Conservation (phyloP, 257 asterid species). For the Ajuga chamaepitys region DNA sequence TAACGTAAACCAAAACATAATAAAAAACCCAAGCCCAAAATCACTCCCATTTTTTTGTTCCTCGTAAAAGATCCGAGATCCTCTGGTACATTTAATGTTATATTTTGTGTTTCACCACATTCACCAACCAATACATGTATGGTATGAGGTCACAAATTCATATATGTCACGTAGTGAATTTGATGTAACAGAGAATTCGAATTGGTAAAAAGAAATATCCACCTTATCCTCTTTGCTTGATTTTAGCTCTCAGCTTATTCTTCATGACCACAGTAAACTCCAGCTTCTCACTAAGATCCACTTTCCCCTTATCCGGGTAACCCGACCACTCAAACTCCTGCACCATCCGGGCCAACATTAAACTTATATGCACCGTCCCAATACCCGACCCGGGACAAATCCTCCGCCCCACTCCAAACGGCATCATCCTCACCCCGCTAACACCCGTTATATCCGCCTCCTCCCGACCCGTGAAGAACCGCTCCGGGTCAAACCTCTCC, state of each 20-base stretch:
- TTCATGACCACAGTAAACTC: constrained; percentile 91
- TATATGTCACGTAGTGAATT: no score
- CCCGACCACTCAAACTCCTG: constrained; percentile 89
- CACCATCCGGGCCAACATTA: constrained; percentile 89
- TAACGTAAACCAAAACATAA: no score
- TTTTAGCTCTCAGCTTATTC: constrained; percentile 56
- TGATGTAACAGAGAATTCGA: no score
- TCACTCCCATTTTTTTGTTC: no score
- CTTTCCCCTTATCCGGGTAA: constrained; percentile 46
- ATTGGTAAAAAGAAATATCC: no score
- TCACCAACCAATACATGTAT: no score
- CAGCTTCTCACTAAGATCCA: constrained; percentile 71
- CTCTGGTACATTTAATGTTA: no score
- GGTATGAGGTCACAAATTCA: no score
- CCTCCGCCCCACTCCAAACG: constrained; percentile 87
- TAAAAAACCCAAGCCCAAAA: no score
- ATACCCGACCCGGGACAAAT: constrained; percentile 84
- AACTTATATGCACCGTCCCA: constrained; percentile 63
- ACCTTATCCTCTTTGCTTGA: constrained; percentile 35
- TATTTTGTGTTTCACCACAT: no score
- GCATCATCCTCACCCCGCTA: constrained; percentile 75
- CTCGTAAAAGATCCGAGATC: no score
- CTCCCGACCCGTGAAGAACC: constrained; percentile 54
- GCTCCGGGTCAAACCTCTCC: constrained; percentile 64
- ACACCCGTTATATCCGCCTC: constrained; percentile 87